Base-by-base conservation (phyloP, 345 rosid species). In the Pistacia atlantica region DNA sequence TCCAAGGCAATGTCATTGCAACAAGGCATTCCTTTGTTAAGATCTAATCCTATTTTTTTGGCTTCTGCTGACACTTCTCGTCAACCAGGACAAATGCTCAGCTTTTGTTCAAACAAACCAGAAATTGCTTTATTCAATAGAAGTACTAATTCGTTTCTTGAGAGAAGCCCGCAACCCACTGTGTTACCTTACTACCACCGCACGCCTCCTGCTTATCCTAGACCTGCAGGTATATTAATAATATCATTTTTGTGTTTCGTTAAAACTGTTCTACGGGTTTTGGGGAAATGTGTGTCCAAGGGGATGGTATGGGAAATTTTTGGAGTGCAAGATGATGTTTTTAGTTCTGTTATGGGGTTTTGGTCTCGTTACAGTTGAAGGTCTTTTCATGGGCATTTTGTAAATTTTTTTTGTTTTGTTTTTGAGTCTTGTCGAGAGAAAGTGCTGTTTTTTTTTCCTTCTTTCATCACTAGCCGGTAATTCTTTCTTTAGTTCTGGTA, bases 21-120 rank as follows among this genome's bases (percentile, higher is more conserved):
- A 45, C 90, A 84, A 51, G 78, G 69, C 51, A 66, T 72, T 75
- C 79, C 87, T 70, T 76, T 85, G 9, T 25, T 81, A 83, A 88
- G 93, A 88, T 90, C 92, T 89, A 79, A 82, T 68, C 58, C 87
- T 67, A 38, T 77, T 71, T 73, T 76, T 22, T 79, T 82, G 35
- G 64, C 75, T 22, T 79, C 83, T 42, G 64, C 61, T 11, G 56
- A 55, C 1, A 35, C 8, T 72, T 25, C 83, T 79, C 69, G 78
- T 59, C 84, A 80, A 2, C 83, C 80, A 51, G 87, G 81, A 57
- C 90, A 89, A 18, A 84, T 91, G 90, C 81, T 83, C 52, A 89
- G 89, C 84, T 89, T 89, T 83, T 88, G 88, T 84, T 75, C 89
- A 13, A 74, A 71, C 65, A 81, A 85, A 80, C 69, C 88, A 62